These are phyloP conservation scores for Starmerella roubikii DNA, from an alignment of 805 yeast genomes.

Conservation along the genomic window DNA sequence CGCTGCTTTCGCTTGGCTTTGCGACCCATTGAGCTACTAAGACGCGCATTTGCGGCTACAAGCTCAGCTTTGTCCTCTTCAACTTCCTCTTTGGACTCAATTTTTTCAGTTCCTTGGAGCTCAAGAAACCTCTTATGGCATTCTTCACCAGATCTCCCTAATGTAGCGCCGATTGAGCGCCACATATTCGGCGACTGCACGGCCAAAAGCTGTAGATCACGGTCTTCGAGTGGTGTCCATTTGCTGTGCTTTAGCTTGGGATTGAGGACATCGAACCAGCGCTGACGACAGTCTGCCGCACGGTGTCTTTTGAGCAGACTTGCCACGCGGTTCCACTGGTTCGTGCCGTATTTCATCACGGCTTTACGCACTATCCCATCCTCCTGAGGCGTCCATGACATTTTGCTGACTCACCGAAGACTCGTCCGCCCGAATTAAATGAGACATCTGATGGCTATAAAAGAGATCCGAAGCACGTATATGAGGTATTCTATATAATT, in stretches of 20 bases:
- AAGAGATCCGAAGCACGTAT: too few species aligned
- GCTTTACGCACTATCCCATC: conserved; percentile 88
- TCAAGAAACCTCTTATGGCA: background rate
- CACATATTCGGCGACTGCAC: conserved; percentile 79
- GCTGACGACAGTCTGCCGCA: conserved; percentile 80
- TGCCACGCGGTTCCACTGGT: conserved; percentile 89
- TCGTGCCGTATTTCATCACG: conserved; percentile 80
- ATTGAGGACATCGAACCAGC: conserved; percentile 83
- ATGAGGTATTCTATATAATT: too few species aligned
- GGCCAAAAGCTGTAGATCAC: conserved; percentile 49
- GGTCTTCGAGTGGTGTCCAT: conserved; percentile 73
- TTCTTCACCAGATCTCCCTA: conserved; percentile 35
- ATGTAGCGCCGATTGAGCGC: conserved; percentile 67
- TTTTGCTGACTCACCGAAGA: too few species aligned
- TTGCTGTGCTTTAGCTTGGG: conserved; percentile 51
- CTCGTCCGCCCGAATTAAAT: too few species aligned
- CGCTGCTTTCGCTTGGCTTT: conserved; percentile 84
- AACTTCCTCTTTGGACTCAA: too few species aligned
- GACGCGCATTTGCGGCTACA: conserved; percentile 76
- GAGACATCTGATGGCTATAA: too few species aligned
- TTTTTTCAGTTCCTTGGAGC: background rate
- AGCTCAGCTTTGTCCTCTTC: background rate
- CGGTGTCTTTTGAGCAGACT: conserved; percentile 73
- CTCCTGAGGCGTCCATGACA: conserved; percentile 68
- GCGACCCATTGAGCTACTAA: conserved; percentile 86